phyloP scores from a whole-genome alignment of 345 rosid genomes.

The Cardiospermum halicacabum region DNA sequence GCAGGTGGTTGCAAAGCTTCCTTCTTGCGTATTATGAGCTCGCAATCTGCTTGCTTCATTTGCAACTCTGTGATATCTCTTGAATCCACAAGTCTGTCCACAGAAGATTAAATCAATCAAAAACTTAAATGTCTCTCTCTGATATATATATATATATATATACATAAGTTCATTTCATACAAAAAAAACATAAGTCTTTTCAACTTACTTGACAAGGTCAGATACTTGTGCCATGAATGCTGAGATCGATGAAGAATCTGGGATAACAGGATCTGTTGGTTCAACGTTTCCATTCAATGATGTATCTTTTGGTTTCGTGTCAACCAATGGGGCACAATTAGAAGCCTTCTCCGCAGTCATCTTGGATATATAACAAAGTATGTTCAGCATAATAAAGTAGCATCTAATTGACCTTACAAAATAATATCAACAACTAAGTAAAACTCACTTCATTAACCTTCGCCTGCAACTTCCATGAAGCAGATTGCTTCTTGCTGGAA shows the following conservation, averaged over 20 bases:
- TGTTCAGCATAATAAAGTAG: neutral
- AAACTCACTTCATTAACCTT: conserved; percentile 58
- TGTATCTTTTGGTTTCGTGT: conserved; percentile 20
- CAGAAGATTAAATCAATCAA: neutral
- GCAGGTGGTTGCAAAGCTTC: conserved; percentile 70
- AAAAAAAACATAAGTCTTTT: neutral
- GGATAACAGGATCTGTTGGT: conserved; percentile 31
- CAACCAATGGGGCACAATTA: conserved; percentile 39
- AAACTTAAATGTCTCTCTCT: neutral
- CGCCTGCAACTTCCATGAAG: conserved; percentile 38
- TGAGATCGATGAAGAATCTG: conserved; percentile 50
- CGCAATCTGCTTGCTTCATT: conserved; percentile 80
- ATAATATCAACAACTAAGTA: neutral
- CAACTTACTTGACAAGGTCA: conserved; percentile 75
- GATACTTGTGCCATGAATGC: conserved; percentile 86
- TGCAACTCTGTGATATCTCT: conserved; percentile 80
- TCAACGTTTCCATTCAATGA: conserved; percentile 34
- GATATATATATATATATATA: neutral
- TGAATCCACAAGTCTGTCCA: conserved; percentile 87
- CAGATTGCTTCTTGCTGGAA: conserved; percentile 36
- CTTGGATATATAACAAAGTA: conserved; percentile 28
- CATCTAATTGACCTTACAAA: neutral
- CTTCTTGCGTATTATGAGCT: conserved; percentile 71
- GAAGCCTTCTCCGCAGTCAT: conserved; percentile 44
- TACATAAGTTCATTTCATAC: no score